phyloP scores from a whole-genome alignment of 805 yeast species.

The Wickerhamomyces xylosicus region DNA sequence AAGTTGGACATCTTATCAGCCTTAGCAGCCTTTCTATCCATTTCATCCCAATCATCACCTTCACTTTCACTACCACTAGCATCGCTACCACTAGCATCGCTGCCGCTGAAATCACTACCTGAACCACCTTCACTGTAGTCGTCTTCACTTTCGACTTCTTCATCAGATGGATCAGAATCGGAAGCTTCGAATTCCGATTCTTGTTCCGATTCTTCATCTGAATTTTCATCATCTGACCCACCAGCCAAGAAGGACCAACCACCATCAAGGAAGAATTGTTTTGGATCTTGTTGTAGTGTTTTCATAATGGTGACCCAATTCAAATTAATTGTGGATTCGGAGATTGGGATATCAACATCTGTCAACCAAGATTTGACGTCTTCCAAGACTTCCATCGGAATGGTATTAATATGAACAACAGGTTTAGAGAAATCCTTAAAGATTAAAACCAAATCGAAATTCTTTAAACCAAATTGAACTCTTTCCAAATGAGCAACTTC shows the following conservation, averaged over 20 bases:
- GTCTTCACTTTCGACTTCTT: slow-evolving; percentile 28
- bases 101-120: slow-evolving; percentile 25
- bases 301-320: slow-evolving; percentile 96
- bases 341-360: slow-evolving; percentile 92
- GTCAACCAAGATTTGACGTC: slow-evolving; percentile 94
- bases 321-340: slow-evolving; percentile 92
- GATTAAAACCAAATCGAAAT: slow-evolving; percentile 93
- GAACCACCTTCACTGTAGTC: slow-evolving; percentile 24
- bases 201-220: slow-evolving; percentile 47
- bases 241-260: slow-evolving; percentile 94
- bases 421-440: slow-evolving; percentile 85
- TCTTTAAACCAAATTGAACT: slow-evolving; percentile 93
- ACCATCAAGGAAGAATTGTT: slow-evolving; percentile 86
- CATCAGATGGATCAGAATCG: slow-evolving; percentile 33
- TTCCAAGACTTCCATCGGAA: slow-evolving; percentile 86
- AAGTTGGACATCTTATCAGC: slow-evolving; percentile 31
- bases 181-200: slow-evolving; percentile 42
- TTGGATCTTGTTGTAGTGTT: slow-evolving; percentile 85
- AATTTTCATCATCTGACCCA: slow-evolving; percentile 67
- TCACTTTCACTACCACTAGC: slow-evolving; percentile 30
- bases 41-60: slow-evolving; percentile 25
- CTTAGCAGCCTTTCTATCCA: slow-evolving; percentile 18
- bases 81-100: slow-evolving; percentile 24
- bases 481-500: slow-evolving; percentile 95
- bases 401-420: slow-evolving; percentile 87